Evolutionary conservation across 2,329 filamentous ascomycete species (phyloP).

Genomic region (Penicillium expansum): DNA sequence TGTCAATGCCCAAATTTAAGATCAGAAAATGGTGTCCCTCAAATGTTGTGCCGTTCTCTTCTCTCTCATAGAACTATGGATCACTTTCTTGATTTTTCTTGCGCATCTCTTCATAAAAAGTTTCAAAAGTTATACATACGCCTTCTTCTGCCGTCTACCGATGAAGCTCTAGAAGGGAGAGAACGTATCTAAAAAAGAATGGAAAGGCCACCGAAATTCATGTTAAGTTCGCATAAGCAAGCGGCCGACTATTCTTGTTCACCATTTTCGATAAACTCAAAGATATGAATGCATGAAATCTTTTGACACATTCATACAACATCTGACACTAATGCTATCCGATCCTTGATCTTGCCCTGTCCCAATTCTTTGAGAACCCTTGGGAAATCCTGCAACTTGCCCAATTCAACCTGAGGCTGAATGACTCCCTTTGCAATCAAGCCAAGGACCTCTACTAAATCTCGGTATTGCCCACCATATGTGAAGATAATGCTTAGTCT

Average conservation of each 20-base stretch:
- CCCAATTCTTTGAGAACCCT: conserved; percentile 35
- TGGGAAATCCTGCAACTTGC: conserved; percentile 34
- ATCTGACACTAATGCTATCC: conserved; percentile 13
- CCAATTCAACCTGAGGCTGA: conserved; percentile 35
- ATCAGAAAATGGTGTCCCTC: background rate
- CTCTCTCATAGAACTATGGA: background rate
- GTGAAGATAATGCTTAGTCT: conserved; percentile 44
- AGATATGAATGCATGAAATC: background rate
- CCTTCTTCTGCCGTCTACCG: too few species aligned
- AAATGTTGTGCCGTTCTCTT: background rate
- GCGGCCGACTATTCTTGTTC: too few species aligned
- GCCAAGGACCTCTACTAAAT: conserved; percentile 30
- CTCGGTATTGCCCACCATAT: conserved; percentile 44
- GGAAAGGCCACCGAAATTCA: too few species aligned
- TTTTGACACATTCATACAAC: background rate
- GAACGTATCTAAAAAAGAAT: background rate
- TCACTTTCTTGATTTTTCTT: too few species aligned
- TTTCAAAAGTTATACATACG: too few species aligned
- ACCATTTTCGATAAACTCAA: background rate
- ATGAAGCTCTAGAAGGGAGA: background rate
- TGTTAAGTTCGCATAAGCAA: too few species aligned
- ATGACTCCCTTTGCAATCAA: conserved; percentile 30
- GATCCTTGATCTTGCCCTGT: conserved; percentile 35
- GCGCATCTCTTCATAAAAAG: background rate
- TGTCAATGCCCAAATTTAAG: conserved; percentile 27